phyloP scores from a whole-genome alignment of 164 flowering plant genomes.

The Macadamia tetraphylla region DNA sequence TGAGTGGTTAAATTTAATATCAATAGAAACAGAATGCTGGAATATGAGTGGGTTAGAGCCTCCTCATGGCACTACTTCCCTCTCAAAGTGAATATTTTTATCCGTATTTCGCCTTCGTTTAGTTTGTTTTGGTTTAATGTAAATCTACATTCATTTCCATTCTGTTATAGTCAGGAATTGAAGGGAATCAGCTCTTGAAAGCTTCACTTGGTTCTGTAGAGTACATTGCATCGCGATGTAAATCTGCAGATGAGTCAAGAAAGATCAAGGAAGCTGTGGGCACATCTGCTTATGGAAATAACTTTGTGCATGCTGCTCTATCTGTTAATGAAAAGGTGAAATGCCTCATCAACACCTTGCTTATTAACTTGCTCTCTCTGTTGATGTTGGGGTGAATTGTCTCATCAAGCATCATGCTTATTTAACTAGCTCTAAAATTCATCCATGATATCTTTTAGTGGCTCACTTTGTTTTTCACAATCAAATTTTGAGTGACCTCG shows the following conservation, averaged over 20 bases:
- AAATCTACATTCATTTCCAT: constrained; percentile 12
- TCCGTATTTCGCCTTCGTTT: not conserved
- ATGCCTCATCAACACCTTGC: not conserved
- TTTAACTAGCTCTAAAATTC: not conserved
- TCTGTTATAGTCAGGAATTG: constrained; percentile 58
- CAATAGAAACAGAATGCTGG: not conserved
- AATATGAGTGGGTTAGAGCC: not conserved
- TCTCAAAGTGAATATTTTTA: not conserved
- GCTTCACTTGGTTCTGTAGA: constrained; percentile 97
- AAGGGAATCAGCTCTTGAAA: constrained; percentile 44
- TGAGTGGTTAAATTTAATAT: not conserved
- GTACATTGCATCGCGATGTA: constrained; percentile 69
- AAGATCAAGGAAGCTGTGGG: constrained; percentile 71
- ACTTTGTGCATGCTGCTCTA: constrained; percentile 93
- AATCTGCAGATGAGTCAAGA: constrained; percentile 59
- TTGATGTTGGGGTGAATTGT: no score
- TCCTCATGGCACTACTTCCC: not conserved
- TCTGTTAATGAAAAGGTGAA: constrained; percentile 77
- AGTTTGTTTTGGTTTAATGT: constrained; percentile 3
- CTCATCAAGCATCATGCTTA: not conserved
- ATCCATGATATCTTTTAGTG: no score
- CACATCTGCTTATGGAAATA: constrained; percentile 68
- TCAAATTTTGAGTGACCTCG: no score
- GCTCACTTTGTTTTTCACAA: no score
- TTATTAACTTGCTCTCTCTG: no score